phyloP scores from a whole-genome alignment of 371 early-diverging fungal genomes.

The Synchytrium microbalum region DNA sequence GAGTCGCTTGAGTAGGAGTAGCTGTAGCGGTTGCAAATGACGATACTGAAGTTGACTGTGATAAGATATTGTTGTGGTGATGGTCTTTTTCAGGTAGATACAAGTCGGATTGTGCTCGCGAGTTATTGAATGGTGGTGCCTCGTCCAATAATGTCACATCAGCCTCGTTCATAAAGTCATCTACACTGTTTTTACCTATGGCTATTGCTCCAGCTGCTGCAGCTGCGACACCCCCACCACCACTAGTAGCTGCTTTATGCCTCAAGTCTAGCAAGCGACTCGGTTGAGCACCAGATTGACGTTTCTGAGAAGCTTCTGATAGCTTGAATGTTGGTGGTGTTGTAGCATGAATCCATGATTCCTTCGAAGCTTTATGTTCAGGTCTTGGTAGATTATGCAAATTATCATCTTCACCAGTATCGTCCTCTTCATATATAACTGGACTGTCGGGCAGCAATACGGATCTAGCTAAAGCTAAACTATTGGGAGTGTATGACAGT shows the following conservation, averaged over 20 bases:
- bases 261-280: not conserved
- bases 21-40: too few relatives aligned
- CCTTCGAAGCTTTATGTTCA: not conserved
- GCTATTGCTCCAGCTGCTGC: not conserved
- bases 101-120: not conserved
- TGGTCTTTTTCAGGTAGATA: not conserved
- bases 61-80: too few relatives aligned
- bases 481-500: not conserved
- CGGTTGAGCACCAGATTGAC: not conserved
- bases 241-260: not conserved
- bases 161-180: not conserved
- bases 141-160: not conserved
- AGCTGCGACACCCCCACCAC: too few relatives aligned
- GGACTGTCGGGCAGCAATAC: too few relatives aligned
- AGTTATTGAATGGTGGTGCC: not conserved
- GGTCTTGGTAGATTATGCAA: not conserved
- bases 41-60: too few relatives aligned
- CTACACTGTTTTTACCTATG: not conserved
- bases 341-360: not conserved
- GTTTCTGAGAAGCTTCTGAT: not conserved
- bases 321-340: not conserved
- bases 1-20: too few relatives aligned
- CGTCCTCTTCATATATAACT: constrained; percentile 1
- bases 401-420: not conserved
- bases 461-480: not conserved